These are phyloP conservation scores for Tricholoma flavovirens DNA, from an alignment of 768 basidiomycete species.

Conservation along the genomic window DNA sequence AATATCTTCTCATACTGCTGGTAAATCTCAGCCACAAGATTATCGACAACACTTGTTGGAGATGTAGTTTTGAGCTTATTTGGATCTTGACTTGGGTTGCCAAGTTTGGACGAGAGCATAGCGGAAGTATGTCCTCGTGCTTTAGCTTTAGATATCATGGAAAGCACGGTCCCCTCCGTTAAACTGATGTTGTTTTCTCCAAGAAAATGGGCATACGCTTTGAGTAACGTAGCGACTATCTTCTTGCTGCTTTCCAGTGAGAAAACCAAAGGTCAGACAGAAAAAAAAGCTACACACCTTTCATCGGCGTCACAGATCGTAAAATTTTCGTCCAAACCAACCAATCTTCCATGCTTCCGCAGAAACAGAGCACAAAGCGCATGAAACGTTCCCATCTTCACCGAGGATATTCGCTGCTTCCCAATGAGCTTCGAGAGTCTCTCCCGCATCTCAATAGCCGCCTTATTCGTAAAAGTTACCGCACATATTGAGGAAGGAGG, in stretches of 20 bases:
- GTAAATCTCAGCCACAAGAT: slow-evolving; percentile 49
- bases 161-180: slow-evolving; percentile 48
- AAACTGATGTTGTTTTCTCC: slow-evolving; percentile 41
- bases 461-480: slow-evolving; percentile 88
- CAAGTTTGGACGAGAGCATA: slow-evolving; percentile 30
- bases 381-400: slow-evolving; percentile 77
- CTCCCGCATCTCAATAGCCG: slow-evolving; percentile 80
- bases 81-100: slow-evolving; percentile 10
- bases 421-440: slow-evolving; percentile 67
- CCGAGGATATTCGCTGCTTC: slow-evolving; percentile 40
- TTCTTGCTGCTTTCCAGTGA: slow-evolving; percentile 48
- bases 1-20: slow-evolving; percentile 61
- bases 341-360: slow-evolving; percentile 51
- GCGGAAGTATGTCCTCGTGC: slow-evolving; percentile 56
- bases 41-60: slow-evolving; percentile 25
- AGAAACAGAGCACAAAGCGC: slow-evolving; percentile 69
- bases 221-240: slow-evolving; percentile 53
- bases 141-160: slow-evolving; percentile 72
- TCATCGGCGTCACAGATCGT: slow-evolving; percentile 80
- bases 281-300: slow-evolving; percentile 40
- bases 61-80: slow-evolving; percentile 7
- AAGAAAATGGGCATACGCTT: slow-evolving; percentile 46
- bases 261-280: not conserved
- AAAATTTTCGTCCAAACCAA: slow-evolving; percentile 67
- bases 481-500: slow-evolving; percentile 61